Evolutionary conservation across 352 stramenopile genomes (phyloP), one percentile per base, ranked within the genome.

Genomic region (Elongisporangium prolatum): DNA sequence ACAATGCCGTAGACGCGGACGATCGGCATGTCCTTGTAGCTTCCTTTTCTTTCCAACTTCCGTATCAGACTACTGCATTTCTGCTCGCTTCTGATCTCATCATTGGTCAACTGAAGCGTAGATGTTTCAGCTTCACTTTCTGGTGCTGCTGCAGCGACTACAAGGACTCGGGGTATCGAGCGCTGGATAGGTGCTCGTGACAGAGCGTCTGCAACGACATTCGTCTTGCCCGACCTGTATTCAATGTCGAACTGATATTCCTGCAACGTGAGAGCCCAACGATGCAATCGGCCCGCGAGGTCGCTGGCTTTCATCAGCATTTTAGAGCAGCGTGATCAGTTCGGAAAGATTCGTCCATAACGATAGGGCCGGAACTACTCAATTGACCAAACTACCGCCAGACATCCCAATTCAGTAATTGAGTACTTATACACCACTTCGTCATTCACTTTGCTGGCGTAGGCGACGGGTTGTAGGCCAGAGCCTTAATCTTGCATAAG

Each of bases 371-470:
- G 21, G 40, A 75, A 71, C 1, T 58, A 21, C 56, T 68, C 48
- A 0, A 74, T 38, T 0, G 64, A 34, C 67, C 67, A 74, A 18
- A 68, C 56, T 11, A 65, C 58, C 2, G 59, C 69, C 2, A 67
- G 37, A 49, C 65, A 71, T 40, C 74, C 63, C 2, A 77, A 21
- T 13, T 77, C 55, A 0, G 60, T 68, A 21, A 74, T 68, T 1
- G 24, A 7, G 4, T 71, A 69, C 21, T 67, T 67, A 1, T 62
- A 56, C 18, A 69, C 58, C 2, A 57, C 54, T 0, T 16, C 7
- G 2, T 38, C 58, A 50, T 68, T 71, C 16, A 71, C 65, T 6
- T 69, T 69, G 0, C 49, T 69, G 0, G 57, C 65, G 20, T 59
- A 74, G 2, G 50, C 65, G 0, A 74, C 14, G 0, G 65, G 53